Evolutionary conservation across 805 yeast species (phyloP).

Genomic region (Hanseniaspora nectarophila): DNA sequence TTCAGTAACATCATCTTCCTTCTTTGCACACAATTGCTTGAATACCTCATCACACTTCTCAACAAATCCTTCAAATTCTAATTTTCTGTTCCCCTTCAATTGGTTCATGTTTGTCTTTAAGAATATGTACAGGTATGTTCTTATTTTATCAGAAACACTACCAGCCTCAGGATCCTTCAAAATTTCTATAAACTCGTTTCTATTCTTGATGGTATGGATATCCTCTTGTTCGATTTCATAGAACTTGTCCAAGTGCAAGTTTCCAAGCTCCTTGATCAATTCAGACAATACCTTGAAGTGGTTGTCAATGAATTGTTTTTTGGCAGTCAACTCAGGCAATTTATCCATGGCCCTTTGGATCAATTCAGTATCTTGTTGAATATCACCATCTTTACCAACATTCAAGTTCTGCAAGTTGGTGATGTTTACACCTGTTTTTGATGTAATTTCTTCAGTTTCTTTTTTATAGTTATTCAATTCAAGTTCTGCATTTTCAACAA

Average conservation of each 20-base stretch:
- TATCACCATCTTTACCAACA: slow-evolving; percentile 20
- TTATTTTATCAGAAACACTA: slow-evolving; percentile 68
- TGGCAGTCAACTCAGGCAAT: slow-evolving; percentile 80
- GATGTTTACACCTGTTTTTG: slow-evolving; percentile 56
- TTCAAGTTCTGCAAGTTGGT: slow-evolving; percentile 54
- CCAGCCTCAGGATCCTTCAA: slow-evolving; percentile 41
- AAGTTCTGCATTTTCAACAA: slow-evolving; percentile 89
- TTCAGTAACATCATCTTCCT: slow-evolving; percentile 45
- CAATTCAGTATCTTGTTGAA: slow-evolving; percentile 43
- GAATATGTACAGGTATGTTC: slow-evolving; percentile 75
- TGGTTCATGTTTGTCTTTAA: slow-evolving; percentile 39
- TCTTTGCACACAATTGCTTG: slow-evolving; percentile 5
- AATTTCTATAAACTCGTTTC: slow-evolving; percentile 48
- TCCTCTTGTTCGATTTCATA: slow-evolving; percentile 88
- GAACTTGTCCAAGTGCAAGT: slow-evolving; percentile 76
- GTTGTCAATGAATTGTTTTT: slow-evolving; percentile 81
- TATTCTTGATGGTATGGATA: slow-evolving; percentile 39
- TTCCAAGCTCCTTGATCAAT: slow-evolving; percentile 67
- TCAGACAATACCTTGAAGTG: slow-evolving; percentile 92
- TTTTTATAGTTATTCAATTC: slow-evolving; percentile 71
- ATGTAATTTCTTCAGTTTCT: slow-evolving; percentile 78
- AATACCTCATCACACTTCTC: slow-evolving; percentile 10
- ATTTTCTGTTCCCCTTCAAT: slow-evolving; percentile 4
- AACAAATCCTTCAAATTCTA: slow-evolving; percentile 9
- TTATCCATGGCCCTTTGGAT: slow-evolving; percentile 82